Base-by-base conservation (phyloP, 345 rosid species). In the Garcia nutans region DNA sequence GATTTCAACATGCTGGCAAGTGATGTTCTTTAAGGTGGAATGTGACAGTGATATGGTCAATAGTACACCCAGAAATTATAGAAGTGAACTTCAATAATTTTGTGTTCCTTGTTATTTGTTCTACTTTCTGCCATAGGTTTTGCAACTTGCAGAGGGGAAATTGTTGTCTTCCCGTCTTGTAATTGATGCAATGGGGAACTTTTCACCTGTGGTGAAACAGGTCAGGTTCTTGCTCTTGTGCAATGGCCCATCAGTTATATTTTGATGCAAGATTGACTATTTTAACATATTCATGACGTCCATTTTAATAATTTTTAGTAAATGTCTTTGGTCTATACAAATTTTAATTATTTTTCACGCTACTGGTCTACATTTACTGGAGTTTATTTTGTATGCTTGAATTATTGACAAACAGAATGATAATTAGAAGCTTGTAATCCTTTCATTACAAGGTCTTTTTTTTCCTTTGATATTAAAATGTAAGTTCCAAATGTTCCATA, bases 111-210 rank as follows among this genome's bases (percentile, higher is more conserved):
- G 55, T 54, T 16, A 45, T 8, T 15, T 63, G 1, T 23, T 54
- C 64, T 31, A 72, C 55, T 73, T 69, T 50, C 31, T 37, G 23
- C 60, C 61, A 52, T 65, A 91, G 99, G 90, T 90, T 68, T 64
- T 95, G 82, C 83, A 87, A 79, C 92, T 93, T 80, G 82, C 82
- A 76, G 92, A 89, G 79, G 97, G 90, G 26, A 89, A 86, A 58
- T 73, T 78, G 50, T 65, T 92, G 74, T 87, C 91, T 52, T 88
- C 97, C 28, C 90, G 85, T 67, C 91, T 95, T 65, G 83, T 93
- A 64, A 82, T 93, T 37, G 99, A 95, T 85, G 97, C 97, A 65
- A 95, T 93, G 92, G 99, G 99, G 67, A 95, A 93, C 80, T 93
- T 95, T 80, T 95, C 99, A 60, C 99, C 97, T 52, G 86, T 95